These are phyloP conservation scores for Penicillium sp. DNA, from an alignment of 2,329 filamentous ascomycete species.

Conservation along the genomic window DNA sequence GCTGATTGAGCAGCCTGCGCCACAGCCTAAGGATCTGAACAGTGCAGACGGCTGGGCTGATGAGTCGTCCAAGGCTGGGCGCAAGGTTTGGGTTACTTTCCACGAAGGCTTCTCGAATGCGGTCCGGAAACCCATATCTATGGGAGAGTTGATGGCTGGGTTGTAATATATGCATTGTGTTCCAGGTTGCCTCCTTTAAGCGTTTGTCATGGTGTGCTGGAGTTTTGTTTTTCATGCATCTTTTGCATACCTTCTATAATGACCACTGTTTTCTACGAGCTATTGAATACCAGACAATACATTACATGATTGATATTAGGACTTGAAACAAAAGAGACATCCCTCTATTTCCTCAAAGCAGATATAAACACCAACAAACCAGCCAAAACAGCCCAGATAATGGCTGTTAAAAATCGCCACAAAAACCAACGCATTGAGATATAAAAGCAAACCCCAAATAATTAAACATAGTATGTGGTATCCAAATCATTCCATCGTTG, in stretches of 20 bases:
- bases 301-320: not conserved
- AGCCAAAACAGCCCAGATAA: not conserved
- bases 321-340: not conserved
- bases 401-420: not conserved
- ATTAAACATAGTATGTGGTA: conserved; percentile 3
- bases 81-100: conserved; percentile 79
- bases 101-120: conserved; percentile 92
- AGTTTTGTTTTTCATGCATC: not conserved
- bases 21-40: conserved; percentile 36
- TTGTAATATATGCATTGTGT: conserved; percentile 24
- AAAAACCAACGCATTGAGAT: not conserved
- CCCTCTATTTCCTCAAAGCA: not conserved
- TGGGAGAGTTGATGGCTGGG: conserved; percentile 69
- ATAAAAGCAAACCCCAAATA: not conserved
- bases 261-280: not conserved
- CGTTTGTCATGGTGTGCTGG: not conserved
- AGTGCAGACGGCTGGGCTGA: conserved; percentile 25
- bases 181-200: conserved; percentile 1
- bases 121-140: conserved; percentile 78
- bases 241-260: not conserved
- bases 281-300: not conserved
- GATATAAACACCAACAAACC: not conserved
- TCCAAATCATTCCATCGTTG: conserved; percentile 15
- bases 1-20: conserved; percentile 54
- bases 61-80: conserved; percentile 44